phyloP scores from a whole-genome alignment of 768 basidiomycete genomes.

The Leccinum imitatum region DNA sequence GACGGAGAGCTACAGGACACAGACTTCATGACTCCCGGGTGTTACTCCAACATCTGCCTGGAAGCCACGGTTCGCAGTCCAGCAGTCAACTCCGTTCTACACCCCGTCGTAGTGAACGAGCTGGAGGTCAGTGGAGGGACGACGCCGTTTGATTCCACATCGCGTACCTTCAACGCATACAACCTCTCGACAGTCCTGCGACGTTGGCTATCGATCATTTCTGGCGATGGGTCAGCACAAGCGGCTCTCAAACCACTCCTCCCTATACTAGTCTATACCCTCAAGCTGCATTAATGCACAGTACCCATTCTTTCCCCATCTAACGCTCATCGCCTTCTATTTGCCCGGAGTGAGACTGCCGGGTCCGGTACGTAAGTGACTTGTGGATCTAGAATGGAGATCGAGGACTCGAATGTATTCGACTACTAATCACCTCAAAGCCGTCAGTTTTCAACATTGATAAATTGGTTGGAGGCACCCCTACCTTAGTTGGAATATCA shows the following conservation, averaged over 20 bases:
- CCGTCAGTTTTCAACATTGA: too few species aligned
- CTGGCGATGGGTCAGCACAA: conserved; percentile 95
- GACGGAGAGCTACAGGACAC: conserved; percentile 78
- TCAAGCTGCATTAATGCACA: too few species aligned
- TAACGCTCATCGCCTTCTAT: too few species aligned
- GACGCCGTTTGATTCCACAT: conserved; percentile 91
- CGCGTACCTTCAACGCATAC: conserved; percentile 89
- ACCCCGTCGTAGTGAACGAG: conserved; percentile 94
- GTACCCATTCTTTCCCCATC: too few species aligned
- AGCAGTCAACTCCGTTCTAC: conserved; percentile 90
- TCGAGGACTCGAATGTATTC: too few species aligned
- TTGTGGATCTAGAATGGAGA: too few species aligned
- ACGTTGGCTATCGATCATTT: conserved; percentile 85
- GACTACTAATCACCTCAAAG: too few species aligned
- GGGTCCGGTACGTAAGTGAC: too few species aligned
- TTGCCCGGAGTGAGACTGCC: too few species aligned
- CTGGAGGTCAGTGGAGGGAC: conserved; percentile 93
- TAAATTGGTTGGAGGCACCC: too few species aligned
- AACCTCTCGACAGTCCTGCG: conserved; percentile 65
- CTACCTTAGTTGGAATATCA: too few species aligned
- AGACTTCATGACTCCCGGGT: conserved; percentile 81
- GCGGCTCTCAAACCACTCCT: conserved; percentile 50
- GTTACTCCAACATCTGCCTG: conserved; percentile 90
- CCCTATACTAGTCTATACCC: too few species aligned
- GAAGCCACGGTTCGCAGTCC: conserved; percentile 88